Base-by-base conservation (phyloP, 768 basidiomycete genomes). In the Pholiota molesta region DNA sequence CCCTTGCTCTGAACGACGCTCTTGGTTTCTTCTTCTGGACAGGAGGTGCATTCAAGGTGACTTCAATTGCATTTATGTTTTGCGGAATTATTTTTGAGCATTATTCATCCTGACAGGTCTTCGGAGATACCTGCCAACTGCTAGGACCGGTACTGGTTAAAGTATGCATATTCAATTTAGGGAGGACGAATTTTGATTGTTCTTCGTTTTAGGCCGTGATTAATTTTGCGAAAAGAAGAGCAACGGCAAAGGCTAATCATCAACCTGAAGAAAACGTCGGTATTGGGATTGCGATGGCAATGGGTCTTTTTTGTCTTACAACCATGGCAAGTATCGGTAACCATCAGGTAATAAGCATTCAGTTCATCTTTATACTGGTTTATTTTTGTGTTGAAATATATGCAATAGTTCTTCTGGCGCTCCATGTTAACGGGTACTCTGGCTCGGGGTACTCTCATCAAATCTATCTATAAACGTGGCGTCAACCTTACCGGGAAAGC, bases 391-490 rank as follows among this genome's bases (percentile, higher is more conserved):
- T 33, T 37, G 35, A 37, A 37, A 37, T 16, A 13, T 63, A 11
- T 16, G 11, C 31, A 58, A 26, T 61, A 87, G 81, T 91, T 88
- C 75, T 91, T 92, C 77, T 87, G 86, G 81, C 79, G 86, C 45
- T 85, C 86, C 5, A 89, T 89, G 84, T 74, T 78, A 26, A 83
- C 85, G 0, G 91, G 92, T 26, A 82, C 89, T 3, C 75, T 91
- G 26, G 81, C 83, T 0, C 81, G 91, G 60, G 83, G 84, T 0
- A 85, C 89, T 11, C 77, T 94, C 28, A 91, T 90, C 54, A 82
- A 83, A 44, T 85, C 85, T 0, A 83, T 92, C 21, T 94, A 91
- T 75, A 84, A 88, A 65, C 86, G 90, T 53, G 84, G 86, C 4
- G 80, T 92, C 37, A 75, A 77, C 35, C 77, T 94, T 29, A 86